Evolutionary conservation across 2,329 filamentous ascomycete genomes (phyloP).

Genomic region (Neofusicoccum cordaticola): DNA sequence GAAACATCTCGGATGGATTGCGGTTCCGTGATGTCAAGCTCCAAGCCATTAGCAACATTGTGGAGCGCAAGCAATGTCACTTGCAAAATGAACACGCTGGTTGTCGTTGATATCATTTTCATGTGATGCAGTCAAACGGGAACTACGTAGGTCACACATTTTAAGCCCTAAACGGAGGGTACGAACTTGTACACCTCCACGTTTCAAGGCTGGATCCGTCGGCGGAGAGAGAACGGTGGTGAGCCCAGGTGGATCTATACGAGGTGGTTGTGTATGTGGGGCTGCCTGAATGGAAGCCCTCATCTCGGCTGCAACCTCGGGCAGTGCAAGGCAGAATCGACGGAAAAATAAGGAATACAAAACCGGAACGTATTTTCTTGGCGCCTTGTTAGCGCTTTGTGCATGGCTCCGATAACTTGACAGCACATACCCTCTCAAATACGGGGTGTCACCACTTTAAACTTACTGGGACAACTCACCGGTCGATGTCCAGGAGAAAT

Average conservation of each 20-base stretch:
- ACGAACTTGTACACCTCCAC: neutral
- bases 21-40: neutral
- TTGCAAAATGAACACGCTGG: neutral
- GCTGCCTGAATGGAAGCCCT: neutral
- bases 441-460: too few species aligned
- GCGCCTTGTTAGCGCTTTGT: neutral
- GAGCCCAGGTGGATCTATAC: neutral
- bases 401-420: neutral
- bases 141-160: neutral
- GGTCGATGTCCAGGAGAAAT: too few species aligned
- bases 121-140: neutral
- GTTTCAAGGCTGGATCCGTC: neutral
- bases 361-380: too few species aligned
- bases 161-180: neutral
- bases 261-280: neutral
- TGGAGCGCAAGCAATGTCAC: neutral
- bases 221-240: neutral
- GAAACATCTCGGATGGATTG: conserved; percentile 43
- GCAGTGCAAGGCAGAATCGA: neutral
- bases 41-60: neutral
- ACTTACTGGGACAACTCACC: too few species aligned
- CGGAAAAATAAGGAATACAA: neutral
- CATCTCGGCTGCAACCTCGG: neutral
- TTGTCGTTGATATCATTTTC: neutral
- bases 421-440: neutral